These are phyloP conservation scores for Zychaea mexicana DNA, from an alignment of 371 early-diverging fungal species.

Conservation along the genomic window DNA sequence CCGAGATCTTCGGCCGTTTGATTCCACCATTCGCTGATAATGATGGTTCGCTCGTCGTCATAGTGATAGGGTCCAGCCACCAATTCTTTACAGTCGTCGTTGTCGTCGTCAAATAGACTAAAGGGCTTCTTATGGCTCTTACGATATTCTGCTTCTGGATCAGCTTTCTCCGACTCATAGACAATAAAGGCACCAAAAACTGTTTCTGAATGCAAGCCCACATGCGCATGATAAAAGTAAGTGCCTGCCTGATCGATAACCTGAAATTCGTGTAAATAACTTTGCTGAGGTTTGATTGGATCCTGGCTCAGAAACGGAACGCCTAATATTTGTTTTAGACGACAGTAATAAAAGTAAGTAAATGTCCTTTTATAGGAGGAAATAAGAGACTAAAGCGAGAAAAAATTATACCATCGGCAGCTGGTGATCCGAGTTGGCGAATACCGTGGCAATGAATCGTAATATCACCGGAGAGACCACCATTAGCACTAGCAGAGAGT, in stretches of 20 bases:
- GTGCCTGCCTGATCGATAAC: conserved; percentile 42
- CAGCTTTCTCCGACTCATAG: conserved; percentile 34
- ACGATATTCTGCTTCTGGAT: conserved; percentile 21
- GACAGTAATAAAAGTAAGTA: too few species aligned
- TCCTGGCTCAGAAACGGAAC: conserved; percentile 46
- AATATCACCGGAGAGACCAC: background rate
- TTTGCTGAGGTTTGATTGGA: conserved; percentile 31
- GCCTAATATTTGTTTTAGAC: too few species aligned
- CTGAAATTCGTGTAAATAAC: conserved; percentile 31
- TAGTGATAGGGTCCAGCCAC: conserved; percentile 39
- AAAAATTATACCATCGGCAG: conserved; percentile 44
- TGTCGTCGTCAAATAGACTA: too few species aligned
- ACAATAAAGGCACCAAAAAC: conserved; percentile 49
- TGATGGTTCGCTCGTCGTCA: conserved; percentile 43
- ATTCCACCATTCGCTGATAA: conserved; percentile 53
- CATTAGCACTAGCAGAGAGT: too few species aligned
- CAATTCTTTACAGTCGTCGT: conserved; percentile 1
- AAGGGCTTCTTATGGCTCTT: too few species aligned
- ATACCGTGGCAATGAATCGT: conserved; percentile 50
- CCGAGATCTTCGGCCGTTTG: conserved; percentile 17
- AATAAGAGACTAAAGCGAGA: too few species aligned
- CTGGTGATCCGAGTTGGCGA: conserved; percentile 33
- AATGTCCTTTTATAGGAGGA: too few species aligned
- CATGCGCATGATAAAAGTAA: conserved; percentile 52
- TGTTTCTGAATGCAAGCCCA: conserved; percentile 37